These are phyloP conservation scores for Phytophthora sp. DNA, from an alignment of 352 stramenopile genomes.

Conservation along the genomic window DNA sequence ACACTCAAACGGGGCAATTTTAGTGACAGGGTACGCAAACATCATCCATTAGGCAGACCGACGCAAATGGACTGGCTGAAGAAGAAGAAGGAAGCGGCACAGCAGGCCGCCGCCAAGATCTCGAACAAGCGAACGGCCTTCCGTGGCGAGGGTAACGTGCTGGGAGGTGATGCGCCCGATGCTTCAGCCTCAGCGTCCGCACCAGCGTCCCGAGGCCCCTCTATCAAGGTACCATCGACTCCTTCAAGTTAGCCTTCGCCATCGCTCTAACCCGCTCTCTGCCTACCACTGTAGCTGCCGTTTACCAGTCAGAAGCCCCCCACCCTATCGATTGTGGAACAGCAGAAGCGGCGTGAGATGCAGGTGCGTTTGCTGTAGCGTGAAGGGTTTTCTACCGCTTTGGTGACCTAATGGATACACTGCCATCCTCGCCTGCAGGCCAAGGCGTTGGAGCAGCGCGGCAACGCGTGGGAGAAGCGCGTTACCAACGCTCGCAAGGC, in stretches of 20 bases:
- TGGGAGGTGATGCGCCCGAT: slow-evolving; percentile 37
- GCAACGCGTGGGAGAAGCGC: slow-evolving; percentile 75
- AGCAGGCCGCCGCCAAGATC: slow-evolving; percentile 75
- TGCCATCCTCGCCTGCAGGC: slow-evolving; percentile 26
- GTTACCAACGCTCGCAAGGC: slow-evolving; percentile 60
- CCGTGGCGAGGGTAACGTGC: slow-evolving; percentile 68
- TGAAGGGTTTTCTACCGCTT: not conserved
- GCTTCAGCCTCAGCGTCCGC: slow-evolving; percentile 10
- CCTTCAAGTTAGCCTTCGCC: not conserved
- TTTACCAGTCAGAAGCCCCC: slow-evolving; percentile 53
- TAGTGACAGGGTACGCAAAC: slow-evolving; percentile 1
- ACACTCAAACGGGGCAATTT: no score
- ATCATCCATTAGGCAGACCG: no score
- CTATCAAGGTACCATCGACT: slow-evolving; percentile 34
- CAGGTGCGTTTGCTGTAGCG: slow-evolving; percentile 42
- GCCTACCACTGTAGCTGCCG: slow-evolving; percentile 29
- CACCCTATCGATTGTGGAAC: slow-evolving; percentile 57
- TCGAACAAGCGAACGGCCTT: slow-evolving; percentile 75
- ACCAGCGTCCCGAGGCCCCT: slow-evolving; percentile 18
- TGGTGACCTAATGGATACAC: not conserved
- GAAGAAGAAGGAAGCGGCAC: slow-evolving; percentile 84
- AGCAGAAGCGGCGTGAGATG: slow-evolving; percentile 57
- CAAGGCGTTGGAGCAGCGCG: slow-evolving; percentile 63
- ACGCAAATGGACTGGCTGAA: slow-evolving; percentile 84
- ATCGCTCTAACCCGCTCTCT: not conserved